Conservation (phyloP, 805 yeast species). For the Nematodospora valgi region DNA sequence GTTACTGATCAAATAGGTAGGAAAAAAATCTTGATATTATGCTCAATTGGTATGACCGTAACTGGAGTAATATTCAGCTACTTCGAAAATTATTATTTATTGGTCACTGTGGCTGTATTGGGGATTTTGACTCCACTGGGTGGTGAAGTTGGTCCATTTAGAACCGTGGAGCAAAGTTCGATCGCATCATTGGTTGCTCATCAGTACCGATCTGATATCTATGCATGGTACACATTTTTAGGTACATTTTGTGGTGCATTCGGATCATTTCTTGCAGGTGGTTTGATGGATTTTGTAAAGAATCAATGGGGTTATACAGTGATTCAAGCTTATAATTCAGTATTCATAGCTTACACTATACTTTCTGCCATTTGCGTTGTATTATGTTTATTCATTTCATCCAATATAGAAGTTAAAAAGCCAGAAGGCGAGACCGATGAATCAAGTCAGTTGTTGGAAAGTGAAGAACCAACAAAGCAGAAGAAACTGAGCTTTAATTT, state of each 20-base stretch:
- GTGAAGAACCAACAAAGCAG: constrained; percentile 1
- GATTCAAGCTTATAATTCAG: constrained; percentile 25
- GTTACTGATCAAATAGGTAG: constrained; percentile 49
- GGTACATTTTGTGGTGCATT: constrained; percentile 47
- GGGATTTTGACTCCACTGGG: constrained; percentile 62
- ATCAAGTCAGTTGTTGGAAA: constrained; percentile 15
- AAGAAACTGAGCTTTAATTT: constrained; percentile 9
- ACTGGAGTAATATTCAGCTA: constrained; percentile 42
- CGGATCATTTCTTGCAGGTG: constrained; percentile 44
- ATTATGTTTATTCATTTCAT: constrained; percentile 15
- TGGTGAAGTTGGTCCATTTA: constrained; percentile 56
- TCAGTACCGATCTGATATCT: constrained; percentile 48
- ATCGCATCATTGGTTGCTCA: constrained; percentile 44
- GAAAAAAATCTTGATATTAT: constrained; percentile 32
- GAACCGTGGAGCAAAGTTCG: constrained; percentile 53
- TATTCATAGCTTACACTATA: constrained; percentile 23
- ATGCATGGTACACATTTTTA: constrained; percentile 53
- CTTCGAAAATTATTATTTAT: constrained; percentile 26
- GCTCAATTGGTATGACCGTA: constrained; percentile 39
- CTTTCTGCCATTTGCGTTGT: constrained; percentile 17
- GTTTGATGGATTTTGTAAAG: constrained; percentile 15
- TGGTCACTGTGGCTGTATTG: constrained; percentile 37
- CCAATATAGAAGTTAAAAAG: constrained; percentile 14
- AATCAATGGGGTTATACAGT: constrained; percentile 15
- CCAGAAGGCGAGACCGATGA: constrained; percentile 10